Conservation (phyloP, 352 stramenopile genomes). For the Phytophthora kernoviae region DNA sequence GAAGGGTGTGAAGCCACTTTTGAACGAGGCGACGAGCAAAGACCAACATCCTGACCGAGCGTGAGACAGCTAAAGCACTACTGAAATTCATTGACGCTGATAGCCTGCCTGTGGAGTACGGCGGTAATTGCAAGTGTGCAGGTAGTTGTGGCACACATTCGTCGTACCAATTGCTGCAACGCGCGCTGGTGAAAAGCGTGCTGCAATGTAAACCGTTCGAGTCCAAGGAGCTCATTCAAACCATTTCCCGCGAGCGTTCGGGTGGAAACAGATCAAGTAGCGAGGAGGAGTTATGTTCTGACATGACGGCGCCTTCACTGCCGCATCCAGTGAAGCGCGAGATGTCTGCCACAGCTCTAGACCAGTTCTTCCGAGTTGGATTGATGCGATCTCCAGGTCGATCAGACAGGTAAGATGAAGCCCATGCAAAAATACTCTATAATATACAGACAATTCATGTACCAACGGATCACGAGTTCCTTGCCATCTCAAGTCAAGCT, state of each 20-base stretch:
- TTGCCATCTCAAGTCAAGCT: neutral
- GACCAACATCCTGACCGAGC: slow-evolving; percentile 84
- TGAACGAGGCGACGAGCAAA: slow-evolving; percentile 91
- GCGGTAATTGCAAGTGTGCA: slow-evolving; percentile 60
- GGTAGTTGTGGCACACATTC: slow-evolving; percentile 76
- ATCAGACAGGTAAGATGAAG: slow-evolving; percentile 11
- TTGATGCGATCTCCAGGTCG: slow-evolving; percentile 24
- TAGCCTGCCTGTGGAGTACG: slow-evolving; percentile 74
- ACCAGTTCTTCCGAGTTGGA: slow-evolving; percentile 25
- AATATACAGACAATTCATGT: slow-evolving; percentile 15
- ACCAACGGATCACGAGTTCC: neutral
- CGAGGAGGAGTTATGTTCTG: slow-evolving; percentile 4
- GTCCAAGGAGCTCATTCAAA: slow-evolving; percentile 30
- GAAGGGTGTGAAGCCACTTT: slow-evolving; percentile 88
- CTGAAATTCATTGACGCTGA: slow-evolving; percentile 69
- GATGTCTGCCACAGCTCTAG: slow-evolving; percentile 21
- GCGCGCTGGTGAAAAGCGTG: slow-evolving; percentile 58
- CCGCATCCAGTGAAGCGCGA: slow-evolving; percentile 18
- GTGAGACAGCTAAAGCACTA: slow-evolving; percentile 53
- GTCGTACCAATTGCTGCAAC: slow-evolving; percentile 64
- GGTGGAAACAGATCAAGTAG: slow-evolving; percentile 2
- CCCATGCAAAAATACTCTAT: too few species aligned
- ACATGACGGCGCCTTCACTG: neutral
- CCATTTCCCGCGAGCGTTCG: slow-evolving; percentile 26
- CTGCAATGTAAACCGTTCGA: slow-evolving; percentile 54